Evolutionary conservation across 2,329 filamentous ascomycete species (phyloP).

Genomic region (Stagonosporopsis vannaccii): DNA sequence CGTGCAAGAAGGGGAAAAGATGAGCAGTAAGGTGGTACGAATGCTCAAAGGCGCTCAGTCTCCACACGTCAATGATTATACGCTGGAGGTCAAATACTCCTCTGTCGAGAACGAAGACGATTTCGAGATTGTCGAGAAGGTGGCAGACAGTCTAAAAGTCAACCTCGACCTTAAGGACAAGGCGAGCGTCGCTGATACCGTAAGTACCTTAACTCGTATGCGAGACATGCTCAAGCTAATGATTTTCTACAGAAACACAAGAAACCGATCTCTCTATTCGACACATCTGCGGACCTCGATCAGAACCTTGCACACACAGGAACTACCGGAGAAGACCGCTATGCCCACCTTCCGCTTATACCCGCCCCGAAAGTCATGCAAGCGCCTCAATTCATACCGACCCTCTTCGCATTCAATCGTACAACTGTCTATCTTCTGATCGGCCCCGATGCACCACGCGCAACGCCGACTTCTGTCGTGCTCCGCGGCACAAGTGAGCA

Average conservation of each 20-base stretch:
- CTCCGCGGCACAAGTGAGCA: slow-evolving; percentile 65
- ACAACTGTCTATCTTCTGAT: slow-evolving; percentile 72
- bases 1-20: slow-evolving; percentile 68
- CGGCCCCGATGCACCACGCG: slow-evolving; percentile 57
- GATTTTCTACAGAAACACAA: slow-evolving; percentile 20
- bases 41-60: slow-evolving; percentile 77
- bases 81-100: slow-evolving; percentile 68
- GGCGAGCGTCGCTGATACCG: slow-evolving; percentile 18
- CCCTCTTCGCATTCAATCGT: slow-evolving; percentile 71
- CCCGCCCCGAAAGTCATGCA: slow-evolving; percentile 66
- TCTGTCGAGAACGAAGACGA: slow-evolving; percentile 53
- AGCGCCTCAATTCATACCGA: slow-evolving; percentile 67
- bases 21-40: slow-evolving; percentile 72
- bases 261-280: slow-evolving; percentile 24
- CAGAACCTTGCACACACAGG: neutral
- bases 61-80: slow-evolving; percentile 70
- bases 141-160: slow-evolving; percentile 58
- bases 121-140: slow-evolving; percentile 69
- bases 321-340: slow-evolving; percentile 45
- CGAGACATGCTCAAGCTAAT: neutral
- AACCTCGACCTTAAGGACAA: slow-evolving; percentile 34
- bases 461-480: slow-evolving; percentile 62
- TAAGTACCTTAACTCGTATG: neutral
- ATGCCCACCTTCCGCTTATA: slow-evolving; percentile 62
- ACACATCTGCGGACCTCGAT: slow-evolving; percentile 16